Evolutionary conservation across 768 basidiomycete species (phyloP), one percentile per base, ranked within the genome.

Genomic region (Rhodotorula diobovata): DNA sequence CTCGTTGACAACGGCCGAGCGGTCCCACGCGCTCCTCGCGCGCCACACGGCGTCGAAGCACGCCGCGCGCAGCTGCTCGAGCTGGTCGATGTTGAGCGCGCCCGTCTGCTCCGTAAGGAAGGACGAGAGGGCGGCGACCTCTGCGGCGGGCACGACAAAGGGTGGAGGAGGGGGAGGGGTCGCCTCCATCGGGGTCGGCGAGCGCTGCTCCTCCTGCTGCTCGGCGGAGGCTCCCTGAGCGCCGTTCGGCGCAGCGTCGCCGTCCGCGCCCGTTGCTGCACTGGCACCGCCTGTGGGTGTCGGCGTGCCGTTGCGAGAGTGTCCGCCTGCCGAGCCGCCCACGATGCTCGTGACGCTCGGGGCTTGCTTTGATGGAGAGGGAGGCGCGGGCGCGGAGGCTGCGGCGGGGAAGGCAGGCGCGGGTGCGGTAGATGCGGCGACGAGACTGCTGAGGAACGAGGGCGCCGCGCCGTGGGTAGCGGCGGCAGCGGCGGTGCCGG

Each of bases 11-110:
- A 94, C 82, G 12, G 78, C 80, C 75, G 86, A 85, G 57, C 94
- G 84, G 77, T 96, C 86, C 96, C 96, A 99, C 45, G 89, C 89
- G 21, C 83, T 82, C 46, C 93, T 82, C 72, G 86, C 87, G 39
- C 86, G 83, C 94, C 94, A 99, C n/a, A 97, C 84, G 61, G 83
- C 83, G 53, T 87, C 86, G 35, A 93, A 85, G 76, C 87, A 89
- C 5, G 85, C 87, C 15, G 96, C 94, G 11, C 96, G 86, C 12
- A 99, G 84, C 80, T 98, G 93, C 79, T 98, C 96, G 12, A 99
- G 85, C 78, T 95, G 87, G 78, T 99, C 96, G 61, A 97, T 84
- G 35, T 84, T 90, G 54, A 97, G 82, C 0, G 78, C 78, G 12
- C 70, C 78, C 2, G 95, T 96, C 56, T 79, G 79, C 28, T 85